Evolutionary conservation across 2,329 filamentous ascomycete species (phyloP).

Genomic region (Purpureocillium takamizusanense): DNA sequence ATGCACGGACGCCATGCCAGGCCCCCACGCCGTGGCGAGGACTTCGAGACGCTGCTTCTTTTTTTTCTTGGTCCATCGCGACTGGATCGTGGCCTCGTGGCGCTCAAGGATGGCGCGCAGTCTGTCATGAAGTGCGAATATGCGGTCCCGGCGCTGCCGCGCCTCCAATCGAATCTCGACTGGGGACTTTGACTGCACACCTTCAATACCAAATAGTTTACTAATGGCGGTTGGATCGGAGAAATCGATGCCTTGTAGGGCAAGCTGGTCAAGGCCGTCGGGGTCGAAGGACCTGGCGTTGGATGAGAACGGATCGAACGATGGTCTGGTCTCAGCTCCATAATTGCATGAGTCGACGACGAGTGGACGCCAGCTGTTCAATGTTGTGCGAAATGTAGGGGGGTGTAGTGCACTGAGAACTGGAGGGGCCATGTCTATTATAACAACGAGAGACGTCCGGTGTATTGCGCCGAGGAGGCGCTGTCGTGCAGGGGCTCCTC

Average conservation of each 20-base stretch:
- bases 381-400: no score
- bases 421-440: no score
- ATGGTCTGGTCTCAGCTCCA: conserved; percentile 1
- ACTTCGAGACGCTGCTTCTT: conserved; percentile 33
- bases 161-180: conserved; percentile 7
- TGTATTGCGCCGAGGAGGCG: no score
- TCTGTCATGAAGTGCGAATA: conserved; percentile 24
- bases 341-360: no score
- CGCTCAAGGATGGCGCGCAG: conserved; percentile 35
- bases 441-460: no score
- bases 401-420: no score
- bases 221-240: no score
- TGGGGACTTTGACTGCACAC: neutral
- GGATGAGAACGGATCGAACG: conserved; percentile 5
- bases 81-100: conserved; percentile 41
- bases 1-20: conserved; percentile 37
- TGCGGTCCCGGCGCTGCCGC: conserved; percentile 5
- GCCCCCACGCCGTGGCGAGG: conserved; percentile 35
- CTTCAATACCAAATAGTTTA: no score
- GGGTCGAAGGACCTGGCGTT: conserved; percentile 2
- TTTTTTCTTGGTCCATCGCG: conserved; percentile 46
- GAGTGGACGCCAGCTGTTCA: no score
- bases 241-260: no score
- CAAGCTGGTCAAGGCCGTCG: conserved; percentile 1
- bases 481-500: no score